phyloP scores from a whole-genome alignment of 75 land plant species.

The Ceratopteris richardii region DNA sequence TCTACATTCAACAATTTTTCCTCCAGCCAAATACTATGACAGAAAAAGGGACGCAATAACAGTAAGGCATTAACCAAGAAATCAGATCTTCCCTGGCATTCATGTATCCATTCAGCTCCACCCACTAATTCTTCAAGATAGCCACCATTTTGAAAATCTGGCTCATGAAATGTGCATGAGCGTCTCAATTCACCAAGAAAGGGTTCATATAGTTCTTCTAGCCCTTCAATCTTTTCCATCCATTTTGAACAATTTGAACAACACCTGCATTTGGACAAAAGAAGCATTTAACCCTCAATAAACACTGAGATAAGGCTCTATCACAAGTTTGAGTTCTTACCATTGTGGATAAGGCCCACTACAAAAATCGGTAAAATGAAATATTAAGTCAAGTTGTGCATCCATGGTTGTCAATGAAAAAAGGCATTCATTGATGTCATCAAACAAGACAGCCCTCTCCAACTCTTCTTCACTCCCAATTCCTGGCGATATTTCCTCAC shows the following conservation, averaged over 20 bases:
- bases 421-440: constrained; percentile 77
- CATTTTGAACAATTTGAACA: constrained; percentile 67
- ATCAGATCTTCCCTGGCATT: constrained; percentile 34
- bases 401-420: constrained; percentile 56
- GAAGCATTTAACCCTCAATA: not conserved
- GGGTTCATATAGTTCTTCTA: constrained; percentile 39
- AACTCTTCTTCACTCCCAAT: constrained; percentile 48
- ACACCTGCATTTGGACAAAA: constrained; percentile 23
- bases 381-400: constrained; percentile 51
- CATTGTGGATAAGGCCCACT: constrained; percentile 55
- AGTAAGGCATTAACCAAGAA: constrained; percentile 66
- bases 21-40: constrained; percentile 47
- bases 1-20: constrained; percentile 58
- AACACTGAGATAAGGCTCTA: not conserved
- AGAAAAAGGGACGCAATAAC: constrained; percentile 50
- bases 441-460: constrained; percentile 61
- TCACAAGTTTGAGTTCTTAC: constrained; percentile 31
- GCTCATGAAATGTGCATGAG: not conserved
- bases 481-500: constrained; percentile 23
- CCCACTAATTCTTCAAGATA: constrained; percentile 39
- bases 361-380: constrained; percentile 77
- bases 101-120: constrained; percentile 23
- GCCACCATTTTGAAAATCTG: not conserved
- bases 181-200: constrained; percentile 22
- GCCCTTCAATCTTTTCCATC: constrained; percentile 35